Evolutionary conservation across 306 rosid species (phyloP).

Genomic region (Corylus heterophylla): DNA sequence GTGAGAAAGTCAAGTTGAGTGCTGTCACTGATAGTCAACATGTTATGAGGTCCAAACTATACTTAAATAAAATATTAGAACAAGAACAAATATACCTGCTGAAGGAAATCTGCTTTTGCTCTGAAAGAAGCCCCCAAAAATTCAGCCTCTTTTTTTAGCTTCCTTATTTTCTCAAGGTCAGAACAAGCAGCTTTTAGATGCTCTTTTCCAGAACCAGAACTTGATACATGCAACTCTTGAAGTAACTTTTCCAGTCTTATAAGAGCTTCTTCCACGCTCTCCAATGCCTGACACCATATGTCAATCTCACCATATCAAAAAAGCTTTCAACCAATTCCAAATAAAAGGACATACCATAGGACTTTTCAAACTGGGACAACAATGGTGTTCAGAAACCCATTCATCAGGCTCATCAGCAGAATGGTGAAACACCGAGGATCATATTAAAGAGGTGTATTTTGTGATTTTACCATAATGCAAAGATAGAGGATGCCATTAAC

Average conservation of each 20-base stretch:
- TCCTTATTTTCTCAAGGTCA: constrained; percentile 93
- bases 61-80: neutral
- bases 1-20: neutral
- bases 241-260: constrained; percentile 87
- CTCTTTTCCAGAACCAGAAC: constrained; percentile 83
- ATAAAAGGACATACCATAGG: constrained; percentile 22
- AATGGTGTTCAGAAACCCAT: neutral
- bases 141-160: constrained; percentile 95
- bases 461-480: neutral
- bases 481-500: neutral
- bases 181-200: constrained; percentile 97
- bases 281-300: constrained; percentile 70
- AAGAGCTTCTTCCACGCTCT: constrained; percentile 86
- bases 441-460: neutral
- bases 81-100: constrained; percentile 48
- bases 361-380: neutral
- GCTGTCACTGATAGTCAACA: neutral
- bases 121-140: constrained; percentile 94
- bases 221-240: constrained; percentile 85
- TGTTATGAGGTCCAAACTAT: neutral
- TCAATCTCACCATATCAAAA: constrained; percentile 23
- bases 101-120: constrained; percentile 90
- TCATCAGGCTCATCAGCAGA: neutral
- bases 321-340: constrained; percentile 17
- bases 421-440: neutral